phyloP scores from a whole-genome alignment of 495 filamentous ascomycete species.

The Aspergillus campestris region DNA sequence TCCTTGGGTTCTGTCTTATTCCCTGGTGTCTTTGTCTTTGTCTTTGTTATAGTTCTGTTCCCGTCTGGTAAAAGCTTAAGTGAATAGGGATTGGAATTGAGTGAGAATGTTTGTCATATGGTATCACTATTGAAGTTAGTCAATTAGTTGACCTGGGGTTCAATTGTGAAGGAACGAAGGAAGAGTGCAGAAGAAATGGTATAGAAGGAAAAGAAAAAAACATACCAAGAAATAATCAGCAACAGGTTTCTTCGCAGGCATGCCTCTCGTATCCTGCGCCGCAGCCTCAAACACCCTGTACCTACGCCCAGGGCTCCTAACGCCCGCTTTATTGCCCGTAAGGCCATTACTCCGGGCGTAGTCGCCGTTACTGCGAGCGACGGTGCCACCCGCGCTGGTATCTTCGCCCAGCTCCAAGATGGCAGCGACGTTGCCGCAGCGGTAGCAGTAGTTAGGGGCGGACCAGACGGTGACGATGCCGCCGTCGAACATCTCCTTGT shows the following conservation, averaged over 20 bases:
- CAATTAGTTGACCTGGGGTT: background rate
- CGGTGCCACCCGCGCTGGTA: constrained; percentile 61
- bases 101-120: constrained; percentile 1
- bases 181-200: background rate
- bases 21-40: too few relatives aligned
- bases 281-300: constrained; percentile 97
- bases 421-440: constrained; percentile 94
- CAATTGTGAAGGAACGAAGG: background rate
- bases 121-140: constrained; percentile 10
- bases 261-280: constrained; percentile 90
- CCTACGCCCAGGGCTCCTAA: constrained; percentile 71
- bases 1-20: too few relatives aligned
- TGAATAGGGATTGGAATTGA: too few relatives aligned
- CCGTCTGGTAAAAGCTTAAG: too few relatives aligned
- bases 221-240: constrained; percentile 88
- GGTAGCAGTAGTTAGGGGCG: constrained; percentile 97
- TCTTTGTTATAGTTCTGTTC: too few relatives aligned
- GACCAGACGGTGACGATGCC: constrained; percentile 96
- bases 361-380: constrained; percentile 75
- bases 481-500: constrained; percentile 97
- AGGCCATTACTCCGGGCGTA: constrained; percentile 48
- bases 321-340: constrained; percentile 31
- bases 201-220: background rate
- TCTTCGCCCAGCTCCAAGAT: constrained; percentile 92
- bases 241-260: constrained; percentile 98